These are phyloP conservation scores for Przewalskia tangutica DNA, from an alignment of 257 asterid species.

Conservation along the genomic window DNA sequence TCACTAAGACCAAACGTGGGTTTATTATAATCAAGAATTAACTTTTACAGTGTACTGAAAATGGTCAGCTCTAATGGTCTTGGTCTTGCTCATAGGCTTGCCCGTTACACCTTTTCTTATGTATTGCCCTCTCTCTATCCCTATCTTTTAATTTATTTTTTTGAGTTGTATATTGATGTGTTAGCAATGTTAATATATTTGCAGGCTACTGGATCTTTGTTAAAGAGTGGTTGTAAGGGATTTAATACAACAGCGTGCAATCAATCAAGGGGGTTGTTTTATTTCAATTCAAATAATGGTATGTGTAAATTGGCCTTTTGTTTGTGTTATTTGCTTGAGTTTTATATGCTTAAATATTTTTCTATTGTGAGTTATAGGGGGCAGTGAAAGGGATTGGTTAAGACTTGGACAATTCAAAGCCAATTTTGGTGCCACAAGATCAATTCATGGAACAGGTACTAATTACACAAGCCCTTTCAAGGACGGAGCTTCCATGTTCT, in stretches of 20 bases:
- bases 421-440: slow-evolving; percentile 34
- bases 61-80: slow-evolving; percentile 37
- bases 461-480: neutral
- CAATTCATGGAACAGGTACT: slow-evolving; percentile 66
- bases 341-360: neutral
- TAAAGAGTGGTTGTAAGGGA: slow-evolving; percentile 36
- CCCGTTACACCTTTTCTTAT: slow-evolving; percentile 22
- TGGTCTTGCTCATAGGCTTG: slow-evolving; percentile 32
- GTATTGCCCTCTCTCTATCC: neutral
- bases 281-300: slow-evolving; percentile 36
- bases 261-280: slow-evolving; percentile 20
- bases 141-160: neutral
- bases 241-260: slow-evolving; percentile 30
- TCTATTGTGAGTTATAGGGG: slow-evolving; percentile 15
- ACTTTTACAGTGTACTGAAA: slow-evolving; percentile 3
- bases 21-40: neutral
- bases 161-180: neutral
- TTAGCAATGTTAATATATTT: neutral
- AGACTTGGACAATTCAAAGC: slow-evolving; percentile 21
- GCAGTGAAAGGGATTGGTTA: slow-evolving; percentile 30
- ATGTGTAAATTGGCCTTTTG: neutral
- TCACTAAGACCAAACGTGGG: too few species aligned
- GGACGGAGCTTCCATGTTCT: neutral
- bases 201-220: slow-evolving; percentile 33
- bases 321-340: neutral